These are phyloP conservation scores for Lactarius hengduanensis DNA, from an alignment of 768 basidiomycete species.

Conservation along the genomic window DNA sequence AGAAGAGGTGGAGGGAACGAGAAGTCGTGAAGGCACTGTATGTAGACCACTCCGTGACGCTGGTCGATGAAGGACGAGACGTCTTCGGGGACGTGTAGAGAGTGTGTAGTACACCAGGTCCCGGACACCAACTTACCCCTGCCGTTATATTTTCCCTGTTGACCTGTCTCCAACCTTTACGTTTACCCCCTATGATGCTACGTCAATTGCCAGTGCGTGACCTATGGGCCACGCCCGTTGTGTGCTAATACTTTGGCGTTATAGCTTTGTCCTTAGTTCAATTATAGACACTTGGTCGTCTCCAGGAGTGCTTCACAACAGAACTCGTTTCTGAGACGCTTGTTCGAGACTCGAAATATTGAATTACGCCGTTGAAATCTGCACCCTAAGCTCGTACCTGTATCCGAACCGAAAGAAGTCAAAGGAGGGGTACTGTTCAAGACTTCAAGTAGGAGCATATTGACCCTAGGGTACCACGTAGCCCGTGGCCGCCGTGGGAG, in stretches of 20 bases:
- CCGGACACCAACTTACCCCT: constrained; percentile 66
- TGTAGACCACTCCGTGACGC: constrained; percentile 46
- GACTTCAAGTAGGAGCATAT: constrained; percentile 64
- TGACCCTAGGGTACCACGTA: constrained; percentile 63
- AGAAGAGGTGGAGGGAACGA: constrained; percentile 54
- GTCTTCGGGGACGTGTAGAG: constrained; percentile 21
- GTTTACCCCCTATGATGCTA: constrained; percentile 76
- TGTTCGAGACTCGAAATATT: constrained; percentile 49
- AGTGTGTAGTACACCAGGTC: constrained; percentile 36
- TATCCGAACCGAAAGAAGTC: constrained; percentile 33
- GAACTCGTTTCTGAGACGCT: constrained; percentile 66
- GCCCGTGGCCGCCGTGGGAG: constrained; percentile 77
- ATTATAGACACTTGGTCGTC: constrained; percentile 80
- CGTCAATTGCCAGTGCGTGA: constrained; percentile 35
- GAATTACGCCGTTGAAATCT: constrained; percentile 59
- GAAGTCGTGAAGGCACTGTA: constrained; percentile 72
- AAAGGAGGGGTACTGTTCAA: constrained; percentile 36
- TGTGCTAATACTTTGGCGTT: constrained; percentile 12
- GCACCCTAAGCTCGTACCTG: constrained; percentile 14
- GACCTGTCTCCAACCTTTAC: constrained; percentile 78
- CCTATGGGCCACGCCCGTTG: neutral
- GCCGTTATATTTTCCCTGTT: constrained; percentile 81
- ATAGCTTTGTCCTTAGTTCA: constrained; percentile 62
- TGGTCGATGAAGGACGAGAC: constrained; percentile 41
- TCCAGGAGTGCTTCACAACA: constrained; percentile 79